Base-by-base conservation (phyloP, 176 grass and related monocot genomes). In the Musa troglodytarum region DNA sequence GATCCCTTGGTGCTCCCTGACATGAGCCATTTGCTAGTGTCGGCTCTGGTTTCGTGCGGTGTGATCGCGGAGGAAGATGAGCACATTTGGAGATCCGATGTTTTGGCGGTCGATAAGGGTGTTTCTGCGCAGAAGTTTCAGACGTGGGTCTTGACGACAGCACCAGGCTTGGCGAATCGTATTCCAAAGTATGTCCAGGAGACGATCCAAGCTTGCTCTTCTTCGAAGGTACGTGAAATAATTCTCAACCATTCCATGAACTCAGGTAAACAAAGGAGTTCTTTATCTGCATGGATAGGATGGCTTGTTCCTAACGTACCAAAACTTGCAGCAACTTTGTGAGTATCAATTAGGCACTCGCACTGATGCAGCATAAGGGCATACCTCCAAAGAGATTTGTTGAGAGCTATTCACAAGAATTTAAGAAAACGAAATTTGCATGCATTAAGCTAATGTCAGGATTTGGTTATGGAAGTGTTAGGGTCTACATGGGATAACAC, bases 71-170 rank as follows among this genome's bases (percentile, higher is more conserved):
- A 92, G 71, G 88, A 92, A 65, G 85, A 90, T 25, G 93, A 61
- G 1, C 70, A 50, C 53, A 28, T 92, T 17, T 90, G 89, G 93
- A 82, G 54, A 29, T 89, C 79, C 63, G 74, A 96, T 73, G 58
- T 83, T 74, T 84, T 80, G n/a, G 55, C 9, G 10, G 72, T 69
- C 8, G 86, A 78, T 65, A 91, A 82, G 63, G 83, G 87, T 68
- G 74, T 91, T 24, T 73, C 85, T 65, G 88, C 85, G 9, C 95
- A 91, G 78, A 86, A 86, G 75, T 80, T 93, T 80, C 89, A 83
- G 6, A 79, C 86, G 0, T 98, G 95, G 90, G 76, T 89, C 49
- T 72, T 91, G 53, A 85, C 88, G 15, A 86, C 82, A 0, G 84
- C 84, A 10, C 52, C 85, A 3, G 88, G 78, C 50, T 74, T 98